phyloP scores from a whole-genome alignment of 2,329 filamentous ascomycete genomes.

The Hymenoscyphus infarciens region DNA sequence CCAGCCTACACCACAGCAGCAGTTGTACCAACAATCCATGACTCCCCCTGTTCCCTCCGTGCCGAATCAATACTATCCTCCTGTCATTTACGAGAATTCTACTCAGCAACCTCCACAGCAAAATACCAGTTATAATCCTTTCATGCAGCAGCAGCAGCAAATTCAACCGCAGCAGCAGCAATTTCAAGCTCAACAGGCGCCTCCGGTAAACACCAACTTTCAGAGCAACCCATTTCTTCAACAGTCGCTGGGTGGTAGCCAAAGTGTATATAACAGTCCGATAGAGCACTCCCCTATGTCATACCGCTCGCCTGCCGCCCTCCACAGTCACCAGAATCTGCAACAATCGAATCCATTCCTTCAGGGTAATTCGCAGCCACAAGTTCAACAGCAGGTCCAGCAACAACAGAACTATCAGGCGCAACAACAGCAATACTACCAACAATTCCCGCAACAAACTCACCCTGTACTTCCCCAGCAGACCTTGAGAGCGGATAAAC shows the following conservation, averaged over 20 bases:
- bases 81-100: conserved; percentile 31
- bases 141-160: conserved; percentile 27
- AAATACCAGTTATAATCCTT: conserved; percentile 31
- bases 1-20: conserved; percentile 40
- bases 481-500: conserved; percentile 59
- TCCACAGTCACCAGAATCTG: conserved; percentile 23
- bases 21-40: conserved; percentile 36
- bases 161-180: conserved; percentile 23
- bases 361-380: conserved; percentile 27
- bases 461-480: conserved; percentile 41
- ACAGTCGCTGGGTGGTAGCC: conserved; percentile 27
- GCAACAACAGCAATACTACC: conserved; percentile 36
- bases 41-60: conserved; percentile 34
- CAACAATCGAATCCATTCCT: conserved; percentile 40
- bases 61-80: conserved; percentile 32
- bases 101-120: conserved; percentile 27
- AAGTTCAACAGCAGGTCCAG: conserved; percentile 36
- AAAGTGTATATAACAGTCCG: conserved; percentile 30
- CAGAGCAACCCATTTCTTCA: conserved; percentile 42
- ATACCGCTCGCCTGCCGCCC: conserved; percentile 21
- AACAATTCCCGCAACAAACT: conserved; percentile 35
- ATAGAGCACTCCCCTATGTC: conserved; percentile 36
- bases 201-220: conserved; percentile 31
- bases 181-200: conserved; percentile 14
- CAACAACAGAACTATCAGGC: conserved; percentile 39